phyloP scores from a whole-genome alignment of 2,329 filamentous ascomycete genomes.

The Penicillium vulpinum region DNA sequence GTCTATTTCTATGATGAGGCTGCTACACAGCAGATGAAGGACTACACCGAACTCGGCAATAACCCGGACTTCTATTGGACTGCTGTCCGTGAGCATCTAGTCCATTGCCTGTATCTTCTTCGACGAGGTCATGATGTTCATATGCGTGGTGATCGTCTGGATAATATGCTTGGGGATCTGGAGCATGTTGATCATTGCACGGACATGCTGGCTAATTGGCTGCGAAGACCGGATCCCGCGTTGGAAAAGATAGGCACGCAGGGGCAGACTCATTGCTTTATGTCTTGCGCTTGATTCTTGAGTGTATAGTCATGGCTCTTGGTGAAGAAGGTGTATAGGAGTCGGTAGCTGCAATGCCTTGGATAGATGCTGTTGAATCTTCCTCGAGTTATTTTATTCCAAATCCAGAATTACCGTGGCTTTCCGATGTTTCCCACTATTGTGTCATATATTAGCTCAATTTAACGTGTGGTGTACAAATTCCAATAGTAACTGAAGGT shows the following conservation, averaged over 20 bases:
- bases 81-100: conserved; percentile 10
- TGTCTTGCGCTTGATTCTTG: conserved; percentile 11
- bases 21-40: conserved; percentile 12
- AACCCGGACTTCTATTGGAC: conserved; percentile 13
- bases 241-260: conserved; percentile 14
- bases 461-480: not conserved
- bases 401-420: not conserved
- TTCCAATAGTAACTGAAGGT: not conserved
- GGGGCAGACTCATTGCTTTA: conserved; percentile 15
- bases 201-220: conserved; percentile 16
- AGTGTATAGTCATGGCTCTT: not conserved
- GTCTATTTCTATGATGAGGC: conserved; percentile 18
- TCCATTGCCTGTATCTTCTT: conserved; percentile 18
- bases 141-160: conserved; percentile 16
- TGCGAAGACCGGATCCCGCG: conserved; percentile 8
- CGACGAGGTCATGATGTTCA: conserved; percentile 17
- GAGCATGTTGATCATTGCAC: conserved; percentile 21
- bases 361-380: not conserved
- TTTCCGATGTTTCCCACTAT: not conserved
- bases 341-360: not conserved
- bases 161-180: conserved; percentile 15
- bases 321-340: not conserved
- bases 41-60: conserved; percentile 12
- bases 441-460: not conserved
- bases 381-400: not conserved